A percentile compares a stretch with the other conserved stretches of the same genome.
These are phyloP conservation scores for Solidago caesia DNA, from an alignment of 129 eudicot genomes.

Conservation along the genomic window DNA sequence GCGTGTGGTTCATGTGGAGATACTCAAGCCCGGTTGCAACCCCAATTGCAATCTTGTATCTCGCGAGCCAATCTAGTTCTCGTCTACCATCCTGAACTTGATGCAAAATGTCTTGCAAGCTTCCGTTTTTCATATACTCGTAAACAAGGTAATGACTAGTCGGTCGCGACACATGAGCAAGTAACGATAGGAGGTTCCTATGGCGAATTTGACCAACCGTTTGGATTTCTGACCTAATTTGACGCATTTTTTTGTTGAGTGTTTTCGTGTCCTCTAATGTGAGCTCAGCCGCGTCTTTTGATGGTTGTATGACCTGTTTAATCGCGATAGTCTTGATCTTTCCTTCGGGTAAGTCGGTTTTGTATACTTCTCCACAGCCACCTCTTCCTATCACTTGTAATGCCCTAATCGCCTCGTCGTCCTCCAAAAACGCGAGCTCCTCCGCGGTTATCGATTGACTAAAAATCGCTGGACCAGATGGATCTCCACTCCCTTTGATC, in stretches of 20 bases:
- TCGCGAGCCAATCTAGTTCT: constrained; percentile 59
- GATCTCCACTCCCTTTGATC: constrained; percentile 33
- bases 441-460: constrained; percentile 64
- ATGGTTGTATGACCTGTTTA: constrained; percentile 61
- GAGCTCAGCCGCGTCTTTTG: constrained; percentile 65
- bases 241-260: constrained; percentile 70
- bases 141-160: constrained; percentile 80
- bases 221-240: constrained; percentile 75
- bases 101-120: constrained; percentile 65
- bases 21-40: constrained; percentile 84
- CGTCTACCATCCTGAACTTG: constrained; percentile 43
- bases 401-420: constrained; percentile 50
- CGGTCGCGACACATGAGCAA: constrained; percentile 75
- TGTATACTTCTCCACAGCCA: constrained; percentile 90
- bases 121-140: constrained; percentile 87
- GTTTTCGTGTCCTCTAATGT: constrained; percentile 60
- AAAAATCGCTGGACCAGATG: constrained; percentile 45
- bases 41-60: constrained; percentile 63
- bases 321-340: constrained; percentile 71
- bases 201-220: constrained; percentile 86
- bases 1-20: constrained; percentile 59
- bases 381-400: constrained; percentile 73
- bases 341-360: constrained; percentile 49
- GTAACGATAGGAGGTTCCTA: constrained; percentile 60
- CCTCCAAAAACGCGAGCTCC: constrained; percentile 63